A percentile compares a stretch with the other conserved stretches of the same genome.
phyloP scores from a whole-genome alignment of 2,329 filamentous ascomycete species.

The Penicillium sp. region DNA sequence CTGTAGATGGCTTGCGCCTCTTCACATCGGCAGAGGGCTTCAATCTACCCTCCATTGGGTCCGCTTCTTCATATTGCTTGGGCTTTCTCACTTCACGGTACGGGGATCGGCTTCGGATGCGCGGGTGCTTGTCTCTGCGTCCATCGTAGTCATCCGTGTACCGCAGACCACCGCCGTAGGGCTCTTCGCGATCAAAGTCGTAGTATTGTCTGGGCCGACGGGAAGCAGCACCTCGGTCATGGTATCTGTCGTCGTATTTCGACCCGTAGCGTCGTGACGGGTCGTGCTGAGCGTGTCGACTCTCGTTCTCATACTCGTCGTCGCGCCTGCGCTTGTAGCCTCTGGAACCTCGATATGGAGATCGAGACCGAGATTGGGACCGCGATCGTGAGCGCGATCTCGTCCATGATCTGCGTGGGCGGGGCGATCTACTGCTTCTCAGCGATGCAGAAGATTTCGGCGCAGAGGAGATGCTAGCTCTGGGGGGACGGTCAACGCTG shows the following conservation, averaged over 20 bases:
- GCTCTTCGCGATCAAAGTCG: slow-evolving; percentile 47
- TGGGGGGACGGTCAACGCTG: slow-evolving; percentile 89
- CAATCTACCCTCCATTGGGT: slow-evolving; percentile 23
- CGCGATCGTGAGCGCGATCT: slow-evolving; percentile 27
- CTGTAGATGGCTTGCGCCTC: slow-evolving; percentile 48
- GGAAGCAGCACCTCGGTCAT: slow-evolving; percentile 40
- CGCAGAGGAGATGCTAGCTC: slow-evolving; percentile 54
- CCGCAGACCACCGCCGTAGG: slow-evolving; percentile 36
- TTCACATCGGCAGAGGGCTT: slow-evolving; percentile 32
- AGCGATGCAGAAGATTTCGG: slow-evolving; percentile 49
- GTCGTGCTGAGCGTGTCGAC: slow-evolving; percentile 27
- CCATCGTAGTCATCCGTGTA: slow-evolving; percentile 48
- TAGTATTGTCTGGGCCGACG: slow-evolving; percentile 43
- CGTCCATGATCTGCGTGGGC: slow-evolving; percentile 51
- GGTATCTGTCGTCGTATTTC: slow-evolving; percentile 36
- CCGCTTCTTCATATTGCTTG: slow-evolving; percentile 37
- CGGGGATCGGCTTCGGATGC: slow-evolving; percentile 51
- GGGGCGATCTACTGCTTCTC: slow-evolving; percentile 50
- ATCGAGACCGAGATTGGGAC: slow-evolving; percentile 38
- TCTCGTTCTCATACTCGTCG: slow-evolving; percentile 32
- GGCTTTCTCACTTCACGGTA: slow-evolving; percentile 37
- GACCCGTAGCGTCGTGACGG: slow-evolving; percentile 31
- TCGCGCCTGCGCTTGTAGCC: slow-evolving; percentile 41
- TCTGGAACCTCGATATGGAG: slow-evolving; percentile 38
- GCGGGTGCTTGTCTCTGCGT: slow-evolving; percentile 51